phyloP scores from a whole-genome alignment of 140 eudicot species.

The Oenanthe javanica region DNA sequence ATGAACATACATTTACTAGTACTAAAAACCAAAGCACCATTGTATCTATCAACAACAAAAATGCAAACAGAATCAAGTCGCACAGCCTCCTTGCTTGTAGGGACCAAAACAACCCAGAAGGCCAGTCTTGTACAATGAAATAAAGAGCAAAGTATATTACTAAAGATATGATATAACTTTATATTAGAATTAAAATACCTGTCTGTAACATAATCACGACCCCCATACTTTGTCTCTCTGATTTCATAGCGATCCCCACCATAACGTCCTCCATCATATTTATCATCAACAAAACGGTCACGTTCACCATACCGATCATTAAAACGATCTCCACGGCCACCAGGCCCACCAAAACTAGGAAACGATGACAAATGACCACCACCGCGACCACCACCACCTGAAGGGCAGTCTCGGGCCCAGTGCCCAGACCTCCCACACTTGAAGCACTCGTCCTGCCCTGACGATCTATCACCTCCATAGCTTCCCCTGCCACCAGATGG shows the following conservation, averaged over 20 bases:
- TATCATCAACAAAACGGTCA: conserved; percentile 71
- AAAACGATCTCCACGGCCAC: conserved; percentile 64
- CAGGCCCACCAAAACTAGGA: conserved; percentile 55
- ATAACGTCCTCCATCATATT: conserved; percentile 65
- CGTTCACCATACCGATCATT: conserved; percentile 44
- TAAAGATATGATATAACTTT: background rate
- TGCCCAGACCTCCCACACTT: conserved; percentile 96
- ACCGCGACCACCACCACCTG: conserved; percentile 62
- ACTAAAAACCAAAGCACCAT: background rate
- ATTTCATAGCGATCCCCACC: conserved; percentile 71
- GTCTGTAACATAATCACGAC: conserved; percentile 57
- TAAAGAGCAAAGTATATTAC: background rate
- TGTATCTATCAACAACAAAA: background rate
- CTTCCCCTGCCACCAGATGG: conserved; percentile 64
- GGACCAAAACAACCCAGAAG: background rate
- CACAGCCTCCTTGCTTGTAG: background rate
- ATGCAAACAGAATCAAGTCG: background rate
- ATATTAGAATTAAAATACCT: conserved; percentile 30
- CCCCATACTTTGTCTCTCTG: conserved; percentile 64
- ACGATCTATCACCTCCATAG: conserved; percentile 56
- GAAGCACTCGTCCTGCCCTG: conserved; percentile 81
- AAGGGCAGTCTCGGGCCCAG: conserved; percentile 97
- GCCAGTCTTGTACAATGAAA: background rate
- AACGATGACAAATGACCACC: conserved; percentile 49
- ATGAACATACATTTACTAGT: background rate